These are phyloP conservation scores for Knufia petricola DNA, from an alignment of 2,329 filamentous ascomycete genomes.

Conservation along the genomic window DNA sequence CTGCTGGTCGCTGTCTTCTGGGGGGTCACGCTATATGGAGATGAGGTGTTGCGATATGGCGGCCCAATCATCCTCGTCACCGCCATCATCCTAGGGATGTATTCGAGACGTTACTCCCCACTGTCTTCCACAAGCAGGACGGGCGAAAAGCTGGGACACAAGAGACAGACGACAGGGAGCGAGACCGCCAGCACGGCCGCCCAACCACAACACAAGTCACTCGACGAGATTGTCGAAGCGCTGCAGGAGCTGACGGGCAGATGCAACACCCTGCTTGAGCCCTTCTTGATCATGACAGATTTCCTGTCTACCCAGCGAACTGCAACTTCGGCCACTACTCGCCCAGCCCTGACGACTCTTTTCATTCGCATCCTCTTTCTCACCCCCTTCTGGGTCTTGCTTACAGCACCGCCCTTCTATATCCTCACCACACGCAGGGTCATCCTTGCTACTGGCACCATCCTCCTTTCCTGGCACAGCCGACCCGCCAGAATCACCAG, in stretches of 20 bases:
- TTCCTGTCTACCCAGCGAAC: constrained; percentile 86
- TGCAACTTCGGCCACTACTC: constrained; percentile 80
- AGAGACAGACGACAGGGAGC: constrained; percentile 45
- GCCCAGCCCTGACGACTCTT: constrained; percentile 78
- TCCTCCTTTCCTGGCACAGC: constrained; percentile 86
- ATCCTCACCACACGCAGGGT: constrained; percentile 82
- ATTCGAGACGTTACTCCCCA: constrained; percentile 78
- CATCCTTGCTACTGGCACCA: constrained; percentile 73
- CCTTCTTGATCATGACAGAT: constrained; percentile 78
- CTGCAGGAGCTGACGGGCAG: constrained; percentile 81
- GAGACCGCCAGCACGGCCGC: no score
- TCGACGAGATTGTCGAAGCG: constrained; percentile 95
- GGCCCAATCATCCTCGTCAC: constrained; percentile 76
- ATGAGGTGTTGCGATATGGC: constrained; percentile 66
- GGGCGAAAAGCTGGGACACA: constrained; percentile 48
- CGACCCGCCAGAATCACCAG: constrained; percentile 74
- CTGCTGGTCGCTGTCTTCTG: constrained; percentile 77
- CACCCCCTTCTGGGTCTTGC: constrained; percentile 74
- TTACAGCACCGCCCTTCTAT: constrained; percentile 72
- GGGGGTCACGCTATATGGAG: constrained; percentile 77
- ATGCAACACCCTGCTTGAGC: constrained; percentile 86
- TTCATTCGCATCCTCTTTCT: constrained; percentile 82
- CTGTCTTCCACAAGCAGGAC: constrained; percentile 76
- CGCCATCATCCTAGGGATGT: constrained; percentile 81
- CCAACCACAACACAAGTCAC: constrained; percentile 79